Percentiles rank a stretch among this genome's conserved stretches.
Conservation (phyloP, 2,329 filamentous ascomycete species). For the Fonsecaea erecta region DNA sequence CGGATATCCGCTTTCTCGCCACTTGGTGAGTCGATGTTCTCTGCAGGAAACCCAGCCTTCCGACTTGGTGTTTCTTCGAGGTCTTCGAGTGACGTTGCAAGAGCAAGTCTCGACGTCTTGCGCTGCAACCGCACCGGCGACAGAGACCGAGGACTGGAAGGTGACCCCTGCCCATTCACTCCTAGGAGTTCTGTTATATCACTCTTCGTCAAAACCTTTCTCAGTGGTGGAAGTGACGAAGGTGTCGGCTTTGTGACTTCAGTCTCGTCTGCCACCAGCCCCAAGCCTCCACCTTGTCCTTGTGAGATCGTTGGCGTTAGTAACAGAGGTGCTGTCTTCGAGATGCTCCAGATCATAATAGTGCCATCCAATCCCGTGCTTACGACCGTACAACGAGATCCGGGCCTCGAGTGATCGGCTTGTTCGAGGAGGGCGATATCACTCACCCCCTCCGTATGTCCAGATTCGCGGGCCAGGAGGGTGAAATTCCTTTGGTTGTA, state of each 20-base stretch:
- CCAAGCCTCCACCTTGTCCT: constrained; percentile 39
- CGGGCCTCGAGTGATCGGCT: constrained; percentile 56
- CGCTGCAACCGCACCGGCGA: constrained; percentile 60
- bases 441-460: constrained; percentile 91
- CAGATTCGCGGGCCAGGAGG: constrained; percentile 87
- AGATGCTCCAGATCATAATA: constrained; percentile 74
- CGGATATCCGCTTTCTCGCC: constrained; percentile 31
- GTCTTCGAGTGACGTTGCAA: constrained; percentile 44
- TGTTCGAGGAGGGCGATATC: constrained; percentile 73
- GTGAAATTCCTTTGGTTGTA: constrained; percentile 79
- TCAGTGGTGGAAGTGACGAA: constrained; percentile 71
- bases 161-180: constrained; percentile 51
- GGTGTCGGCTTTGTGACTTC: constrained; percentile 54
- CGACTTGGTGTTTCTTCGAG: constrained; percentile 33
- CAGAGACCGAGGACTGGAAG: constrained; percentile 48
- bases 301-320: constrained; percentile 41
- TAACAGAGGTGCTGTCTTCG: constrained; percentile 42
- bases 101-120: constrained; percentile 58
- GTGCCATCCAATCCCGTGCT: constrained; percentile 80
- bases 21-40: constrained; percentile 38
- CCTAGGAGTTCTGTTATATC: constrained; percentile 80
- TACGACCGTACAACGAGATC: constrained; percentile 58
- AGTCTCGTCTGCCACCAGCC: constrained; percentile 41
- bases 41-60: constrained; percentile 42
- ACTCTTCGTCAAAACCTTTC: constrained; percentile 82